Evolutionary conservation across 2,329 filamentous ascomycete genomes (phyloP).

Genomic region (Fonsecaea erecta): DNA sequence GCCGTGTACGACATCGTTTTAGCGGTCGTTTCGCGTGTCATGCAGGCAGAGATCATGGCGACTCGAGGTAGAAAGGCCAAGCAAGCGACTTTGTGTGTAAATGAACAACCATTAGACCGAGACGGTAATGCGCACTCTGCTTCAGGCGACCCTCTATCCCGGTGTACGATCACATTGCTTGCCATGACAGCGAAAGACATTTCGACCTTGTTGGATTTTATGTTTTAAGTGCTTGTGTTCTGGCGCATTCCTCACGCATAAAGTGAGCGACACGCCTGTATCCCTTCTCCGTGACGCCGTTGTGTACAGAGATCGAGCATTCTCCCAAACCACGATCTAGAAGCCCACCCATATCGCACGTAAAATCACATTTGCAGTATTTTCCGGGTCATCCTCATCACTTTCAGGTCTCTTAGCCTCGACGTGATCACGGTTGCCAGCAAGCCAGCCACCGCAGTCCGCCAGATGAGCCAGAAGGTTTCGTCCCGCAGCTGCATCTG

Average conservation of each 20-base stretch:
- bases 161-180: neutral
- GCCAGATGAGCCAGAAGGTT: neutral
- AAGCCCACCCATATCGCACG: neutral
- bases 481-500: neutral
- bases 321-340: neutral
- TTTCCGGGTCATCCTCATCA: neutral
- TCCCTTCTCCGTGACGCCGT: neutral
- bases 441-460: neutral
- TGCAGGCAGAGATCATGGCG: neutral
- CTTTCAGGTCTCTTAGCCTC: neutral
- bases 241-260: neutral
- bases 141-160: neutral
- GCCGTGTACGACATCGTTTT: constrained; percentile 11
- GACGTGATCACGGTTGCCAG: neutral
- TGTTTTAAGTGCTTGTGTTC: neutral
- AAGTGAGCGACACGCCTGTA: neutral
- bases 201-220: neutral
- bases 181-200: neutral
- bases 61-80: constrained; percentile 2
- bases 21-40: constrained; percentile 4
- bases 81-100: constrained; percentile 15
- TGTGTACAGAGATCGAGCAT: neutral
- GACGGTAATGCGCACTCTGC: constrained; percentile 19
- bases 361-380: neutral
- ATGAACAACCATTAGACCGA: constrained; percentile 26